phyloP scores from a whole-genome alignment of 2,329 filamentous ascomycete species.

The Ophiostoma himal-ulmi region DNA sequence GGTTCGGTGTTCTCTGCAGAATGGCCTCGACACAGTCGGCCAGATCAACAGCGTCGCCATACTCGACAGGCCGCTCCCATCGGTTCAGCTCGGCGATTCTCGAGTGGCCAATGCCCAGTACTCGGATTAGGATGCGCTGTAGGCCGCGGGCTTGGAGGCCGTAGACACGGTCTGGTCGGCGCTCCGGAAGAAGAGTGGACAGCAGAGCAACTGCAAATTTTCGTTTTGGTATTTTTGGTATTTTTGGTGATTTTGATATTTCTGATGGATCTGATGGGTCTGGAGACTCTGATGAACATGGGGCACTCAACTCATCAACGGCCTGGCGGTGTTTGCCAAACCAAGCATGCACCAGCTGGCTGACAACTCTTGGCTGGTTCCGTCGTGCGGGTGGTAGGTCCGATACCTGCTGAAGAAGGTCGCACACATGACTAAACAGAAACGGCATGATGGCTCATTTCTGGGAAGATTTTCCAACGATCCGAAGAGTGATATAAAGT shows the following conservation, averaged over 20 bases:
- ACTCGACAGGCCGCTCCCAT: constrained; percentile 52
- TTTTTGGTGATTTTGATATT: not conserved
- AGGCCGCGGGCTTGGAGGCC: constrained; percentile 57
- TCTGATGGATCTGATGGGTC: not conserved
- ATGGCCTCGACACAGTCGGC: constrained; percentile 64
- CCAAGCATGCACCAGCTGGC: constrained; percentile 54
- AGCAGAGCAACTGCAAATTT: constrained; percentile 57
- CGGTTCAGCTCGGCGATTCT: constrained; percentile 56
- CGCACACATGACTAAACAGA: constrained; percentile 64
- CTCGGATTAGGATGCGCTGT: constrained; percentile 60
- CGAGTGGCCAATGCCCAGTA: constrained; percentile 58
- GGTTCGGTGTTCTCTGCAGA: constrained; percentile 46
- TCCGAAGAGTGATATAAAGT: too few species aligned
- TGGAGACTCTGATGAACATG: constrained; percentile 38
- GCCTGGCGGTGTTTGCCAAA: constrained; percentile 55
- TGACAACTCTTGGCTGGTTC: constrained; percentile 22
- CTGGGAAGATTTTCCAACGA: not conserved
- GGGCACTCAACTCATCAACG: constrained; percentile 12
- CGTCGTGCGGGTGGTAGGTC: constrained; percentile 33
- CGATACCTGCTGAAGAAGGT: constrained; percentile 65
- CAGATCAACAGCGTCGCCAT: constrained; percentile 66
- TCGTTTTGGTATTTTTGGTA: constrained; percentile 32
- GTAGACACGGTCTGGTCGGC: constrained; percentile 72
- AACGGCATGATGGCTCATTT: constrained; percentile 49
- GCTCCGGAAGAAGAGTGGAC: constrained; percentile 70